A percentile compares a stretch with the other conserved stretches of the same genome.
Conservation (phyloP, 2,329 filamentous ascomycete species). For the Chrysosporium keratinophilum region DNA sequence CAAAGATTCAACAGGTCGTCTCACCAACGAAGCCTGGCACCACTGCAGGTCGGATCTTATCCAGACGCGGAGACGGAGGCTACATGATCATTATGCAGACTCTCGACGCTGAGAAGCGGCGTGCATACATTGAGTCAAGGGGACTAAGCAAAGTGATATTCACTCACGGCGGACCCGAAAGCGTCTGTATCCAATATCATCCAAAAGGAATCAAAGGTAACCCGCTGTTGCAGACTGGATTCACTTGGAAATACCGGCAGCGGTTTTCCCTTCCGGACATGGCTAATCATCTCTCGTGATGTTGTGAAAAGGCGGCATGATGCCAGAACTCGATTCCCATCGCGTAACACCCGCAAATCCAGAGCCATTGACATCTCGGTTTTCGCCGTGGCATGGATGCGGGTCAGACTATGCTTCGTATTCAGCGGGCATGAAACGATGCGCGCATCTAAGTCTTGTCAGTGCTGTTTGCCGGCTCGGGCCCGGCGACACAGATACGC, state of each 20-base stretch:
- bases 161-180: constrained; percentile 26
- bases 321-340: constrained; percentile 38
- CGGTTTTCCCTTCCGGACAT: too few species aligned
- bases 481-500: constrained; percentile 28
- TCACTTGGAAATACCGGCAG: too few species aligned
- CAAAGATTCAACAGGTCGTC: constrained; percentile 21
- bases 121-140: constrained; percentile 30
- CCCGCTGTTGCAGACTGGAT: background rate
- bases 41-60: constrained; percentile 33
- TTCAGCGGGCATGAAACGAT: constrained; percentile 29
- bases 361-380: constrained; percentile 29
- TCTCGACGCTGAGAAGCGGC: constrained; percentile 29
- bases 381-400: constrained; percentile 39
- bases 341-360: constrained; percentile 25
- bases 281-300: background rate
- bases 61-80: constrained; percentile 37
- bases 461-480: constrained; percentile 30
- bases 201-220: constrained; percentile 34
- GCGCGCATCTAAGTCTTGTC: constrained; percentile 28
- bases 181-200: constrained; percentile 36
- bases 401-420: constrained; percentile 30
- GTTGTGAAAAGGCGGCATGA: constrained; percentile 30
- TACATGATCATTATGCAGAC: constrained; percentile 44
- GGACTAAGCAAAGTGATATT: constrained; percentile 32
- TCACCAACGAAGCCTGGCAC: constrained; percentile 32